Percentiles rank a stretch among this genome's conserved stretches.
Conservation (phyloP, 306 rosid genomes). For the Casuarina equisetifolia region DNA sequence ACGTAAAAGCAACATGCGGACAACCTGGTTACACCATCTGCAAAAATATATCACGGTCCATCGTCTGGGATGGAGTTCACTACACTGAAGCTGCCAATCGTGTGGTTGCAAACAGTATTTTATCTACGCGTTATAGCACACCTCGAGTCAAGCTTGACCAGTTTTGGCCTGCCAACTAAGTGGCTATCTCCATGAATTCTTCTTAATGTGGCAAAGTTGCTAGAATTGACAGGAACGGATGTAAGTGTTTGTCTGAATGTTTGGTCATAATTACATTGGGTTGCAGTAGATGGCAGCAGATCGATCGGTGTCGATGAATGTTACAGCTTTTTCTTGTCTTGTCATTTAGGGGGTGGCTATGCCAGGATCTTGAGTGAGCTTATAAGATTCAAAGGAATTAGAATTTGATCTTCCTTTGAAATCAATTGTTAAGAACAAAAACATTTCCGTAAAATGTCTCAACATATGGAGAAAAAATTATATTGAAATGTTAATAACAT, state of each 20-base stretch:
- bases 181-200: background rate
- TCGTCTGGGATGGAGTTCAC: constrained; percentile 23
- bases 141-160: constrained; percentile 11
- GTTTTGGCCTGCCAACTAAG: background rate
- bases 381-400: no score
- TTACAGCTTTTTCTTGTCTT: no score
- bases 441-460: no score
- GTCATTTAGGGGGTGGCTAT: no score
- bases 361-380: no score
- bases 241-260: background rate
- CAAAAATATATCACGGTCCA: constrained; percentile 3
- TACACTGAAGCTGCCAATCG: constrained; percentile 11
- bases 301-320: no score
- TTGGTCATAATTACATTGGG: background rate
- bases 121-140: background rate
- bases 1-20: constrained; percentile 27
- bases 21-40: constrained; percentile 22
- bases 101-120: background rate
- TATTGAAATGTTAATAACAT: no score
- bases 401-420: no score
- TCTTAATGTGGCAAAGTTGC: background rate
- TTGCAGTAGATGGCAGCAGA: background rate
- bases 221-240: background rate
- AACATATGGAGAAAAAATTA: no score
- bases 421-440: no score